Base-by-base conservation (phyloP, 2,329 filamentous ascomycete species). In the Aspergillus calidoustus region DNA sequence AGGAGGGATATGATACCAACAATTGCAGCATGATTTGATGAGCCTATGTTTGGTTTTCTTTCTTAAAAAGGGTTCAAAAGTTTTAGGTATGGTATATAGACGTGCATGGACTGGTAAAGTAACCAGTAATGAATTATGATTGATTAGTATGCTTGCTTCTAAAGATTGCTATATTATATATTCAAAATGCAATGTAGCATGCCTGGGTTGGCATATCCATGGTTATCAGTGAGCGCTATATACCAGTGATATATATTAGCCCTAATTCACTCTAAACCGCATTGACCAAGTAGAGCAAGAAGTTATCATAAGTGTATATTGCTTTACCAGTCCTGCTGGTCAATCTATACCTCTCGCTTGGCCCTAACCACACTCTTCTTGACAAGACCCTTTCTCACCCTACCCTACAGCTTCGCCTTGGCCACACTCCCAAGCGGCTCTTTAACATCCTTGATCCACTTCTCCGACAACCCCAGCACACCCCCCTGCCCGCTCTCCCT, bases 1-100 rank as follows among this genome's bases (percentile, higher is more conserved):
- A 41, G 34, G 8, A 41, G 34, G 34, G 66, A 66, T n/a, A 31
- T 38, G 46, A 52, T 49, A 49, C 43, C 54, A 23, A 38, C 38
- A 43, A 48, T 30, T 31, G 31, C 51, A 22, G 25, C 44, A 25
- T 44, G 46, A 41, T 41, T 52, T 25, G 28, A 52, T 53, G 51
- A 50, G 34, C 57, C 55, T 44, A 30, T 51, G 57, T 34, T 60
- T 41, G 34, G 34, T 13, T 13, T 38, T 38, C 34, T 41, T 41
- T 38, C 31, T 38, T 41, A 9, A 8, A n/a, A 48, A 13, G 46
- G 46, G 17, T 22, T 48, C 46, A 48, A 41, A 41, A 41, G 34
- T 41, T 41, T 15, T 15, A 15, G 15, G 25, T 28, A 28, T 28
- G 34, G 34, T 41, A 41, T 41, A 41, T 41, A 41, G 34, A 41